These are phyloP conservation scores for Pistacia vera DNA, from an alignment of 345 rosid genomes.

Conservation along the genomic window DNA sequence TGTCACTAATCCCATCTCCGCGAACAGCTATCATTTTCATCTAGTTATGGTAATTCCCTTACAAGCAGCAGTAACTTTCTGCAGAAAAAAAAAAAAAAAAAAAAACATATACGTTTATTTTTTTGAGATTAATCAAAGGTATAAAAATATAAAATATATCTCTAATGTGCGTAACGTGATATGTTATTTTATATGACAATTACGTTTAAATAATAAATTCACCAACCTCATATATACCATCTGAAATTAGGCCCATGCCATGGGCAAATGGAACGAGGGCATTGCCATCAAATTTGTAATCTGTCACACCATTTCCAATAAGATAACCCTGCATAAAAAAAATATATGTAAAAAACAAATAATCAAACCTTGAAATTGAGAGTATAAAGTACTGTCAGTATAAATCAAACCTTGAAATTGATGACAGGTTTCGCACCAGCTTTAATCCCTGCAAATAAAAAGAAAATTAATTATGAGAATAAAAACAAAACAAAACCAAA, in stretches of 20 bases:
- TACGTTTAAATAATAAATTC: not conserved
- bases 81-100: not conserved
- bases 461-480: not conserved
- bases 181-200: too few relatives aligned
- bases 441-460: slow-evolving; percentile 24
- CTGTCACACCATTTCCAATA: slow-evolving; percentile 44
- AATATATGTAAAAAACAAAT: too few relatives aligned
- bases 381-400: too few relatives aligned
- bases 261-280: slow-evolving; percentile 48
- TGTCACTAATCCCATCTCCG: slow-evolving; percentile 15
- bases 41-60: slow-evolving; percentile 16
- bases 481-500: not conserved
- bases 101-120: too few relatives aligned
- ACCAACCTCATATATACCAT: slow-evolving; percentile 39
- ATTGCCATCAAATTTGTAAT: slow-evolving; percentile 33
- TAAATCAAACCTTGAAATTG: slow-evolving; percentile 27
- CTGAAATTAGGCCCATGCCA: slow-evolving; percentile 55
- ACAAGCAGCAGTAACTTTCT: slow-evolving; percentile 31
- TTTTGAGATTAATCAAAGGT: too few relatives aligned
- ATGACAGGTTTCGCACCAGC: slow-evolving; percentile 24
- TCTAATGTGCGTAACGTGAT: too few relatives aligned
- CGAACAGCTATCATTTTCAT: slow-evolving; percentile 4
- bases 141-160: too few relatives aligned
- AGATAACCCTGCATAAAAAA: slow-evolving; percentile 42
- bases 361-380: slow-evolving; percentile 30